Conservation (phyloP, 2,329 filamentous ascomycete species). For the Graphilbum ipis-grandicollis region DNA sequence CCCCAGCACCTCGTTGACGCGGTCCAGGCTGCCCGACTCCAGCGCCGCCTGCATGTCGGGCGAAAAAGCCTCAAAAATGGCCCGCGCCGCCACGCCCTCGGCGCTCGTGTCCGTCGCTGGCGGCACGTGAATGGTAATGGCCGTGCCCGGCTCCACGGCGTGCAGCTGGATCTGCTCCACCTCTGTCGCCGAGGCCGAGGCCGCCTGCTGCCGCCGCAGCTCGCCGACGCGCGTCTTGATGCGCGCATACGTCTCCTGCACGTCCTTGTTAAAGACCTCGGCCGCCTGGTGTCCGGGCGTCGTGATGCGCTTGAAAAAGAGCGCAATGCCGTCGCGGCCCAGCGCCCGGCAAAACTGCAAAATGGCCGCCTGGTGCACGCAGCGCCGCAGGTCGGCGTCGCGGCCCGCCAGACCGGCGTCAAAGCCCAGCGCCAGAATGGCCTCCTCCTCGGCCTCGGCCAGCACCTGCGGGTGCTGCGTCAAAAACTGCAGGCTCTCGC, state of each 20-base stretch:
- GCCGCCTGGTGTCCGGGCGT: constrained; percentile 79
- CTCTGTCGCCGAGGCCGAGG: constrained; percentile 32
- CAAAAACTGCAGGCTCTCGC: constrained; percentile 58
- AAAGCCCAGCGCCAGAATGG: constrained; percentile 79
- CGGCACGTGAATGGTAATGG: constrained; percentile 77
- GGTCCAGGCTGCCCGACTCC: constrained; percentile 74
- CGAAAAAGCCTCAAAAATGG: constrained; percentile 71
- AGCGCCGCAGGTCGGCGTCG: constrained; percentile 63
- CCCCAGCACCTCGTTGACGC: constrained; percentile 71
- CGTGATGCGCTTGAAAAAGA: constrained; percentile 95
- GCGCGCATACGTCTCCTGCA: constrained; percentile 68
- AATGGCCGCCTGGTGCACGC: constrained; percentile 81
- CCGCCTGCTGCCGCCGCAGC: constrained; percentile 35
- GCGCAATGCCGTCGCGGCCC: constrained; percentile 67
- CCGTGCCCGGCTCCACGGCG: constrained; percentile 81
- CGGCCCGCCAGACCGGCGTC: constrained; percentile 52
- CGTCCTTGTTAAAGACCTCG: constrained; percentile 83
- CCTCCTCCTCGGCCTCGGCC: constrained; percentile 70
- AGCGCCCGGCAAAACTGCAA: constrained; percentile 89
- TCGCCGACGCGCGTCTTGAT: constrained; percentile 65
- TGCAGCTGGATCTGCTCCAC: constrained; percentile 97
- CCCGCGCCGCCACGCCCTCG: constrained; percentile 43
- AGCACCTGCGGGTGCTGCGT: constrained; percentile 62
- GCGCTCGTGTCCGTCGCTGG: constrained; percentile 48
- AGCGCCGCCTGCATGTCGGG: constrained; percentile 65